Conservation (phyloP, 2,329 filamentous ascomycete genomes). For the Aspergillus floridensis region DNA sequence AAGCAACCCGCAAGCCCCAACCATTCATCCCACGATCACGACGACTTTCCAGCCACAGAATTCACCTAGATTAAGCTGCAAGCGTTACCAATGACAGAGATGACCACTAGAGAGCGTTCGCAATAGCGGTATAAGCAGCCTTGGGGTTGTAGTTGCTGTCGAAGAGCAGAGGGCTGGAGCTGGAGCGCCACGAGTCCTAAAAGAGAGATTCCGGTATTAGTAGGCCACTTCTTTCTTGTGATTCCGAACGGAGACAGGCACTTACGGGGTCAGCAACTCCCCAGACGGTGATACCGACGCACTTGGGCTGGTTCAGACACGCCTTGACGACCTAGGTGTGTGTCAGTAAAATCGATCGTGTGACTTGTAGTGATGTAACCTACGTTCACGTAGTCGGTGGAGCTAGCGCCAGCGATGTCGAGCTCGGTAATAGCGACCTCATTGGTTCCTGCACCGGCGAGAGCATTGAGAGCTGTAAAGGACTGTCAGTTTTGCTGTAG, state of each 20-base stretch:
- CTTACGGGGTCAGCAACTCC: slow-evolving; percentile 42
- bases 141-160: slow-evolving; percentile 43
- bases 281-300: slow-evolving; percentile 66
- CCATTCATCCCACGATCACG: too few relatives aligned
- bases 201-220: neutral
- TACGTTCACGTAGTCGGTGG: slow-evolving; percentile 57
- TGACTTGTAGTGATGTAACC: neutral
- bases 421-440: slow-evolving; percentile 67
- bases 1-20: too few relatives aligned
- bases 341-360: neutral
- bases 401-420: slow-evolving; percentile 60
- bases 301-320: slow-evolving; percentile 58
- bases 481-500: slow-evolving; percentile 9
- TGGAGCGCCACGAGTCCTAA: slow-evolving; percentile 43
- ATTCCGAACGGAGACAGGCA: neutral
- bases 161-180: slow-evolving; percentile 42
- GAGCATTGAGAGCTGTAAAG: slow-evolving; percentile 51
- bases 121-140: slow-evolving; percentile 36
- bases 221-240: neutral
- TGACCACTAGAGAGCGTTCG: slow-evolving; percentile 4
- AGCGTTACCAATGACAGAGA: too few relatives aligned
- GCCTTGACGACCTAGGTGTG: slow-evolving; percentile 45
- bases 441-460: slow-evolving; percentile 50
- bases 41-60: too few relatives aligned
- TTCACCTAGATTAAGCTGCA: too few relatives aligned